phyloP scores from a whole-genome alignment of 805 yeast species.

The Schwanniomyces sp. region DNA sequence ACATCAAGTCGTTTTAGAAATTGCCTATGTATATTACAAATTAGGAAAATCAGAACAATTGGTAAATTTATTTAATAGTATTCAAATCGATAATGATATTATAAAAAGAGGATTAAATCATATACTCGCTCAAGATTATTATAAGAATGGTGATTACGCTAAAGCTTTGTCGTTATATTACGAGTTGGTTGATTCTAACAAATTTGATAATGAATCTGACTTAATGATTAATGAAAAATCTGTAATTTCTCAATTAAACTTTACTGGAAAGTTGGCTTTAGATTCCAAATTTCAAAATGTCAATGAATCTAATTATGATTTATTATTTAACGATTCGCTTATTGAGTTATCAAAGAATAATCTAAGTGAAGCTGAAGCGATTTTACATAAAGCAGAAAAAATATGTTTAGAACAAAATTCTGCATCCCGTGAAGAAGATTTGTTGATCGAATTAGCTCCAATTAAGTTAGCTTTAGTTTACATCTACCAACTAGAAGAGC shows the following conservation, averaged over 20 bases:
- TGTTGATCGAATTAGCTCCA: conserved; percentile 54
- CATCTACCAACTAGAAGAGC: conserved; percentile 40
- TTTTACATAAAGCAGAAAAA: conserved; percentile 46
- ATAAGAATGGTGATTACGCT: conserved; percentile 43
- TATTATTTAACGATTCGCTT: conserved; percentile 58
- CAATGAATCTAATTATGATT: conserved; percentile 46
- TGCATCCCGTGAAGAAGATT: conserved; percentile 48
- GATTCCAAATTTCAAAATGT: conserved; percentile 1
- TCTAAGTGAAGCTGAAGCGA: conserved; percentile 36
- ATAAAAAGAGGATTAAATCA: conserved; percentile 42
- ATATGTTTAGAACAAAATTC: conserved; percentile 36
- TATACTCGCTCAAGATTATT: conserved; percentile 54
- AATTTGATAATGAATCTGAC: conserved; percentile 49
- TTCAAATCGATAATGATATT: conserved; percentile 6
- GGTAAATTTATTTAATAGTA: conserved; percentile 16
- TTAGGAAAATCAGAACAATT: conserved; percentile 41
- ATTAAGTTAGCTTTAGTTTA: conserved; percentile 62
- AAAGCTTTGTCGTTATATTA: conserved; percentile 49
- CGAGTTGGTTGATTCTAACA: conserved; percentile 30
- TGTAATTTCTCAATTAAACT: conserved; percentile 51
- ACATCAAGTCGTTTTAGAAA: conserved; percentile 44
- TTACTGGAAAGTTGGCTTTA: conserved; percentile 8
- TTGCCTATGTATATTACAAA: conserved; percentile 61
- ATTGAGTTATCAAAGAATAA: conserved; percentile 45
- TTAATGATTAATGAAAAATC: conserved; percentile 67